Base-by-base conservation (phyloP, 345 rosid genomes). In the Citrus trifoliata region DNA sequence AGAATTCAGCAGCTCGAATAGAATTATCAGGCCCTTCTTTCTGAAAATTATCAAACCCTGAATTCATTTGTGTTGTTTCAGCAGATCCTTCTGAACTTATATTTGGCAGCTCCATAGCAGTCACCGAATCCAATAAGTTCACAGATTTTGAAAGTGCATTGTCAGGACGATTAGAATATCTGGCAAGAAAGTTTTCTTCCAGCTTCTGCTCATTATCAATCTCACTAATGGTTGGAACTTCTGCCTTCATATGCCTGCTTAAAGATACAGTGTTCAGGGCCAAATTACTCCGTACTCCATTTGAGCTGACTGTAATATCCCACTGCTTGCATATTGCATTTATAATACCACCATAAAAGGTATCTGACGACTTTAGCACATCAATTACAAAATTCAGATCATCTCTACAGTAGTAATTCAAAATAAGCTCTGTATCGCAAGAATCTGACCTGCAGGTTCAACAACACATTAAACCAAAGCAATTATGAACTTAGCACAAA, bases 391-490 rank as follows among this genome's bases (percentile, higher is more conserved):
- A 70, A 78, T 78, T 80, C 80, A 96, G 88, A 83, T 90, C 97
- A 84, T 87, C 80, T 77, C 76, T 83, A 67, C 87, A 87, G 82
- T 92, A 96, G 87, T 86, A 93, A 82, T 85, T 88, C 79, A 86
- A 80, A 59, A 81, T 78, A n/a, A 56, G 80, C 53, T 86, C 93
- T 27, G 81, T 37, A 63, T 80, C 90, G 75, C 81, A 84, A 56
- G 90, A 87, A 78, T 96, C 97, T 71, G 92, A 85, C 88, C 99
- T 93, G 98, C 85, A 91, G 84, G 71, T 75, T 79, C 69, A 79
- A 61, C 51, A 80, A 81, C 7, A 65, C 38, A 68, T 32, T 25
- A 80, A 65, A 35, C 27, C 73, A 71, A 79, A 42, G 83, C 37
- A 63, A 60, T 10, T 46, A 21, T 66, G 32, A 81, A 40, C 71